A percentile compares a stretch with the other conserved stretches of the same genome.
Evolutionary conservation across 495 filamentous ascomycete species (phyloP).

Genomic region (Articulospora tetracladia): DNA sequence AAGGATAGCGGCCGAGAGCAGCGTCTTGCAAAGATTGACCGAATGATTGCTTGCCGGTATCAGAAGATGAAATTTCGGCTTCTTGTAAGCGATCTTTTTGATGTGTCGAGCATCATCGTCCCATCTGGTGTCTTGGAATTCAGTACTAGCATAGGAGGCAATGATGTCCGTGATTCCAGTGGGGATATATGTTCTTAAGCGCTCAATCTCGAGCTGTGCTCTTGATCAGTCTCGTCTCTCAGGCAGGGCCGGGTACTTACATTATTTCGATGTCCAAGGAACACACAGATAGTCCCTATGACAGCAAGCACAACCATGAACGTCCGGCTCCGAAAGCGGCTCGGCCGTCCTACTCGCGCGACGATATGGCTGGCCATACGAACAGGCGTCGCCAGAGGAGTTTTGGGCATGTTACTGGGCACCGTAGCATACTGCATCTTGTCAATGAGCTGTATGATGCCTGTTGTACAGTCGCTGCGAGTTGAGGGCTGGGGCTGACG

Average conservation of each 20-base stretch:
- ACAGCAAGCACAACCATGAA: conserved; percentile 1
- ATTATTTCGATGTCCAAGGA: not conserved
- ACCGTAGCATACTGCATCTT: not conserved
- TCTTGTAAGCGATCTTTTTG: conserved; percentile 25
- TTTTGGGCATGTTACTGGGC: not conserved
- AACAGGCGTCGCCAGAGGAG: not conserved
- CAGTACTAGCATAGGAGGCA: not conserved
- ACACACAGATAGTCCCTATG: not conserved
- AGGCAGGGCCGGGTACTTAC: not conserved
- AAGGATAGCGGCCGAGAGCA: conserved; percentile 57
- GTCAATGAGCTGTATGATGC: not conserved
- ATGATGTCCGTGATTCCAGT: not conserved
- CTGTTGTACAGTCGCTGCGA: not conserved
- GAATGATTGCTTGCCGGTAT: conserved; percentile 48
- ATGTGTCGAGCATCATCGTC: not conserved
- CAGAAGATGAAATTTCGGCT: conserved; percentile 57
- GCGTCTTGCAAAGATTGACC: conserved; percentile 50
- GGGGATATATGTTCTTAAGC: not conserved
- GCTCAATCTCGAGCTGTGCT: not conserved
- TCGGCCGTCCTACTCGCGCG: conserved; percentile 4
- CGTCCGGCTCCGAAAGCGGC: not conserved
- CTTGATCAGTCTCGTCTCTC: not conserved
- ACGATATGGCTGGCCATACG: conserved; percentile 7
- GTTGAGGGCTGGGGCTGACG: not conserved
- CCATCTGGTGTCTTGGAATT: conserved; percentile 2